phyloP scores from a whole-genome alignment of 345 rosid genomes.

The Noccaea bulbosa region DNA sequence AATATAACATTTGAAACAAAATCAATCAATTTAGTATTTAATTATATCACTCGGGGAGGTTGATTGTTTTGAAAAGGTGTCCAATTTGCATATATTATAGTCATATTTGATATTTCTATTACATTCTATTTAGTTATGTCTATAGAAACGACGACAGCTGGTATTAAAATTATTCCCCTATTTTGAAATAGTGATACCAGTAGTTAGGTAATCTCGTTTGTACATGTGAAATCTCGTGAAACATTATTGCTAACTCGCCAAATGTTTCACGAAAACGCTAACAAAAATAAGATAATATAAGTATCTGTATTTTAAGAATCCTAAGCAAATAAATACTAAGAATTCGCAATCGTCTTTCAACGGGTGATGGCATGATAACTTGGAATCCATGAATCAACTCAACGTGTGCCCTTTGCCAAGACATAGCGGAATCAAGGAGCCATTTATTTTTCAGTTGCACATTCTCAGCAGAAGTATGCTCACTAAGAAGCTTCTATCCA shows the following conservation, averaged over 20 bases:
- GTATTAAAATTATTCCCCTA: too few relatives aligned
- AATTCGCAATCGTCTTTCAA: too few relatives aligned
- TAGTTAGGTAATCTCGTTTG: background rate
- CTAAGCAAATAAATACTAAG: background rate
- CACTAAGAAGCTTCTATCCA: too few relatives aligned
- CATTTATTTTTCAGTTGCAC: too few relatives aligned
- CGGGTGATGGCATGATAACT: too few relatives aligned
- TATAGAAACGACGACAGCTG: too few relatives aligned
- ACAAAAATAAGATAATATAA: background rate
- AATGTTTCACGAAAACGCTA: background rate
- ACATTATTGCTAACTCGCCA: background rate
- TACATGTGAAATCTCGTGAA: background rate
- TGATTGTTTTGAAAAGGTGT: background rate
- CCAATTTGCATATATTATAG: background rate
- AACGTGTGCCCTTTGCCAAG: too few relatives aligned
- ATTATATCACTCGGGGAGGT: background rate
- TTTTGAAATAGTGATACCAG: background rate
- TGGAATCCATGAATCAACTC: too few relatives aligned
- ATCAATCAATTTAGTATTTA: background rate
- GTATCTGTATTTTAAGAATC: background rate
- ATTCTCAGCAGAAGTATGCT: too few relatives aligned
- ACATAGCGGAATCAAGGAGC: too few relatives aligned
- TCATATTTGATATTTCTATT: too few relatives aligned
- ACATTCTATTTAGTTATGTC: too few relatives aligned
- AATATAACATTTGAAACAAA: constrained; percentile 1